Percentiles rank a stretch among this genome's conserved stretches.
phyloP scores from a whole-genome alignment of 2,329 filamentous ascomycete species.

The Alternaria sp. region DNA sequence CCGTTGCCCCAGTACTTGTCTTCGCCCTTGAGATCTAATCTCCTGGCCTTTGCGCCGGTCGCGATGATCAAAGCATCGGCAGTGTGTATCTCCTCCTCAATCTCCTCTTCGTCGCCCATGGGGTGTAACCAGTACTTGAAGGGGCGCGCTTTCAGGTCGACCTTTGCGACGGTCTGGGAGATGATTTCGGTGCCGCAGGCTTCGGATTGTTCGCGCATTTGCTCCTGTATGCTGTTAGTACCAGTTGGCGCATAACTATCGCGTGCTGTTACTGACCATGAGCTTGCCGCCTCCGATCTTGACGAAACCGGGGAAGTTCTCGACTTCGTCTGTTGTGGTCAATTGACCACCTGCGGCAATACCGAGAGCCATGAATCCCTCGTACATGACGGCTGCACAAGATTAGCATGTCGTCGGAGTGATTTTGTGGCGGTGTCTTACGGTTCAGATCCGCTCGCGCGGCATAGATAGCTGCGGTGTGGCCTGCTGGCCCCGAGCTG shows the following conservation, averaged over 20 bases:
- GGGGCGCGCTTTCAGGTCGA: conserved; percentile 81
- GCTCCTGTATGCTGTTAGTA: conserved; percentile 61
- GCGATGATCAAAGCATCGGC: conserved; percentile 93
- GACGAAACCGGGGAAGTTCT: conserved; percentile 97
- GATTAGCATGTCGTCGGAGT: conserved; percentile 22
- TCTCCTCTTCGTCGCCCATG: conserved; percentile 79
- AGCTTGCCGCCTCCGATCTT: conserved; percentile 85
- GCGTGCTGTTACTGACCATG: conserved; percentile 66
- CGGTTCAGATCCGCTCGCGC: conserved; percentile 91
- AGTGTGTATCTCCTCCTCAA: conserved; percentile 75
- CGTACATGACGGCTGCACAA: conserved; percentile 80
- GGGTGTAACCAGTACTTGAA: conserved; percentile 81
- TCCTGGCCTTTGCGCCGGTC: conserved; percentile 88
- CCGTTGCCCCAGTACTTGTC: conserved; percentile 97
- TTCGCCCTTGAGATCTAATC: conserved; percentile 84
- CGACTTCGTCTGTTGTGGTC: conserved; percentile 96
- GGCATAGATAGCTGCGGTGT: conserved; percentile 96
- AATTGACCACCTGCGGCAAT: conserved; percentile 96
- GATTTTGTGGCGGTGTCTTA: conserved; percentile 47
- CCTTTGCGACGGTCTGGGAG: conserved; percentile 86
- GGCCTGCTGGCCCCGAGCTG: conserved; percentile 94
- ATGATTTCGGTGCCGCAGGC: conserved; percentile 93
- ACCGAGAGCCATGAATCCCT: conserved; percentile 97
- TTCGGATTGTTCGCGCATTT: conserved; percentile 90
- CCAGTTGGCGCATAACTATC: not conserved